phyloP scores from a whole-genome alignment of 176 grass and related monocot species.

The Zoysia pacifica region DNA sequence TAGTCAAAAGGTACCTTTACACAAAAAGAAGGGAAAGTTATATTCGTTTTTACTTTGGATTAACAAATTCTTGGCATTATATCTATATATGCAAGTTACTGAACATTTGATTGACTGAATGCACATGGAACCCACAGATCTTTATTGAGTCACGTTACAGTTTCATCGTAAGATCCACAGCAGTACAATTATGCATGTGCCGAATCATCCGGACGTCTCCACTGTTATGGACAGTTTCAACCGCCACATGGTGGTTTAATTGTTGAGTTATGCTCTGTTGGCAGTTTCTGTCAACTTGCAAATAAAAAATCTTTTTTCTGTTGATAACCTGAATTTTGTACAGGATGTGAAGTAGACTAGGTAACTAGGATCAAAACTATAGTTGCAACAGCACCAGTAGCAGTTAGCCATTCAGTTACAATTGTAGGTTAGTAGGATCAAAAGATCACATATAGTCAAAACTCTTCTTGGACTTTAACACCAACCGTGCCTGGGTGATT shows the following conservation, averaged over 20 bases:
- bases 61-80: slow-evolving; percentile 12
- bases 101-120: slow-evolving; percentile 42
- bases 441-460: not conserved
- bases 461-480: slow-evolving; percentile 19
- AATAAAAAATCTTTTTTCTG: slow-evolving; percentile 43
- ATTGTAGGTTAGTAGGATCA: slow-evolving; percentile 19
- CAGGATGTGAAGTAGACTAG: slow-evolving; percentile 37
- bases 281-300: slow-evolving; percentile 36
- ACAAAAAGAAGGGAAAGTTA: slow-evolving; percentile 11
- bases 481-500: slow-evolving; percentile 1
- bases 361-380: slow-evolving; percentile 31
- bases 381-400: slow-evolving; percentile 35
- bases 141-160: slow-evolving; percentile 47
- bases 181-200: slow-evolving; percentile 56
- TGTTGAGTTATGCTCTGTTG: slow-evolving; percentile 40
- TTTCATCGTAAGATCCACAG: slow-evolving; percentile 61
- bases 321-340: slow-evolving; percentile 43
- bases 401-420: slow-evolving; percentile 18
- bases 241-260: slow-evolving; percentile 56
- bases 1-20: slow-evolving; percentile 40
- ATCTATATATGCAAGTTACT: slow-evolving; percentile 34
- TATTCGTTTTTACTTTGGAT: slow-evolving; percentile 17
- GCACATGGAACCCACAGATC: slow-evolving; percentile 59
- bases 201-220: slow-evolving; percentile 51
- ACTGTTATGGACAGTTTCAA: slow-evolving; percentile 51